These are phyloP conservation scores for Danielia reshetovae DNA, from an alignment of 805 yeast genomes.

Conservation along the genomic window DNA sequence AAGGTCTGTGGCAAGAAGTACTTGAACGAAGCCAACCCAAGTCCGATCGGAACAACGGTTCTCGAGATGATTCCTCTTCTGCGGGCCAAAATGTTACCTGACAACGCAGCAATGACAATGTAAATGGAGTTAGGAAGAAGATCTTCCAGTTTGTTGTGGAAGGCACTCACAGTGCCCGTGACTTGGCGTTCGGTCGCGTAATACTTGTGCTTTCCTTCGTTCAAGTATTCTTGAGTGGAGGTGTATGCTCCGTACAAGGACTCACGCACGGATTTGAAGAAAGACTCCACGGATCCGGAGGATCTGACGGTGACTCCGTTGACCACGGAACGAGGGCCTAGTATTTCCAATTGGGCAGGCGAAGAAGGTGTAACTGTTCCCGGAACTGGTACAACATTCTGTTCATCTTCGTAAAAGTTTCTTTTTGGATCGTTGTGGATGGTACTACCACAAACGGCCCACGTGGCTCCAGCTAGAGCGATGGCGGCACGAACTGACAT, in stretches of 20 bases:
- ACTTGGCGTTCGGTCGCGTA: constrained; percentile 60
- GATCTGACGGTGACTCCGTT: constrained; percentile 58
- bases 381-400: constrained; percentile 43
- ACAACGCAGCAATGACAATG: constrained; percentile 60
- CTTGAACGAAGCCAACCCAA: constrained; percentile 63
- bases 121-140: constrained; percentile 69
- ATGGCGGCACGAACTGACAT: constrained; percentile 2
- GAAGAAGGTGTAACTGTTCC: constrained; percentile 46
- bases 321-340: constrained; percentile 46
- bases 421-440: constrained; percentile 25
- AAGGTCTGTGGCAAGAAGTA: constrained; percentile 73
- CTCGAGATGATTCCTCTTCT: constrained; percentile 56
- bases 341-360: constrained; percentile 35
- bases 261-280: constrained; percentile 47
- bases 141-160: constrained; percentile 65
- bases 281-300: constrained; percentile 44
- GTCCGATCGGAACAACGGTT: constrained; percentile 50
- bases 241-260: constrained; percentile 29
- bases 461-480: constrained; percentile 1
- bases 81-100: constrained; percentile 73
- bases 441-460: constrained; percentile 1
- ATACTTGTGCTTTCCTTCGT: constrained; percentile 47
- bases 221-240: constrained; percentile 29
- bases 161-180: constrained; percentile 55
- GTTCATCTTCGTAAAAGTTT: constrained; percentile 49